phyloP scores from a whole-genome alignment of 441 rosid species.

The Lepidium campestre region DNA sequence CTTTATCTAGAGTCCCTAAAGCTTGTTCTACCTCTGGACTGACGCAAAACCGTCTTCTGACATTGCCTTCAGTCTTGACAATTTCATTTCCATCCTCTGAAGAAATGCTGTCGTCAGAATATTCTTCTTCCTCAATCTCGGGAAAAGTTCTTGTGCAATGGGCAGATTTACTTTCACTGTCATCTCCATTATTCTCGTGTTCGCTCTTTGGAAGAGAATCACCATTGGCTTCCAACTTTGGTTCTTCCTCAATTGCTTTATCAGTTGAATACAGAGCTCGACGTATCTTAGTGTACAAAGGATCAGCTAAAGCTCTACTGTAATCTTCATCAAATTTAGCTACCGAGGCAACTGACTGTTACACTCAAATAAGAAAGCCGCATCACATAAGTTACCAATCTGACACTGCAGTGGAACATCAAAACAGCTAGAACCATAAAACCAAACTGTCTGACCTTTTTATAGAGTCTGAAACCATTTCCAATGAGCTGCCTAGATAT shows the following conservation, averaged over 20 bases:
- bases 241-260: conserved; percentile 5
- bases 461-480: conserved; percentile 79
- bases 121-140: conserved; percentile 63
- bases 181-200: neutral
- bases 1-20: conserved; percentile 70
- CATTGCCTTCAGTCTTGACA: conserved; percentile 6
- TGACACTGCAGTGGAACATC: neutral
- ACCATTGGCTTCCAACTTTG: neutral
- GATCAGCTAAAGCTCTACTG: conserved; percentile 52
- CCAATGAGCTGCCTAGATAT: conserved; percentile 88
- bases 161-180: neutral
- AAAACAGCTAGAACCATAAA: neutral
- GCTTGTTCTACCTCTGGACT: conserved; percentile 77
- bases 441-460: conserved; percentile 51
- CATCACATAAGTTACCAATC: neutral
- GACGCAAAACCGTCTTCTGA: conserved; percentile 29
- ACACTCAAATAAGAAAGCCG: neutral
- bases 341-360: conserved; percentile 69
- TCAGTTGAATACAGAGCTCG: conserved; percentile 41
- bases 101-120: conserved; percentile 23
- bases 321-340: conserved; percentile 62
- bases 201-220: neutral
- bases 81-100: conserved; percentile 23
- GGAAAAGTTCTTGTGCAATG: conserved; percentile 23
- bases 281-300: conserved; percentile 54